A percentile compares a stretch with the other conserved stretches of the same genome.
phyloP scores from a whole-genome alignment of 2,329 filamentous ascomycete species.

The Neofusicoccum laricinum region DNA sequence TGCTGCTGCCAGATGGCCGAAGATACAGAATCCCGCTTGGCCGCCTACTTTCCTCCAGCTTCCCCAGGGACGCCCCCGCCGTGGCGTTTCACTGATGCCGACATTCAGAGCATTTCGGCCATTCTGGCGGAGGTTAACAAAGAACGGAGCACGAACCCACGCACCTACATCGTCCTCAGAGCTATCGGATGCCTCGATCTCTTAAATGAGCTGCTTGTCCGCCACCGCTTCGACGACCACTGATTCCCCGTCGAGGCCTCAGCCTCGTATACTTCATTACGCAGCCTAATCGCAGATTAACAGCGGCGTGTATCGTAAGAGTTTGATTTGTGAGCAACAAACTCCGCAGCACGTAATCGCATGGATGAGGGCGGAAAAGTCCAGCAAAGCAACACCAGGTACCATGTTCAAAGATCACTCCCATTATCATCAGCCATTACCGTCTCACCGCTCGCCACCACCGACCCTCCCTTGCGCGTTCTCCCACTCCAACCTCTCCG shows the following conservation, averaged over 20 bases:
- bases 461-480: not conserved
- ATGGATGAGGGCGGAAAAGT: too few relatives aligned
- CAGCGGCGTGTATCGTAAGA: too few relatives aligned
- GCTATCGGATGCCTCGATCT: slow-evolving; percentile 23
- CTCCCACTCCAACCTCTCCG: slow-evolving; percentile 69
- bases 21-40: too few relatives aligned
- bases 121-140: too few relatives aligned
- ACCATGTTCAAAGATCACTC: not conserved
- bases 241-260: slow-evolving; percentile 27
- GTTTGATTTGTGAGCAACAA: too few relatives aligned
- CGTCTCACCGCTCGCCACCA: not conserved
- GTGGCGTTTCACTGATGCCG: too few relatives aligned
- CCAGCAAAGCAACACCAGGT: not conserved
- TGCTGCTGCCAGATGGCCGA: too few relatives aligned
- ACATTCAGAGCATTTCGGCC: too few relatives aligned
- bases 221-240: slow-evolving; percentile 24
- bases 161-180: slow-evolving; percentile 29
- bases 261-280: slow-evolving; percentile 13
- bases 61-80: too few relatives aligned
- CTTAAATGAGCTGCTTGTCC: slow-evolving; percentile 23
- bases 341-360: too few relatives aligned
- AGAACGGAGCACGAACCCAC: slow-evolving; percentile 19
- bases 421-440: not conserved
- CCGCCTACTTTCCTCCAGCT: too few relatives aligned
- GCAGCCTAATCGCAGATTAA: too few relatives aligned